Base-by-base conservation (phyloP, 805 yeast genomes). In the Lipomyces anomalus region DNA sequence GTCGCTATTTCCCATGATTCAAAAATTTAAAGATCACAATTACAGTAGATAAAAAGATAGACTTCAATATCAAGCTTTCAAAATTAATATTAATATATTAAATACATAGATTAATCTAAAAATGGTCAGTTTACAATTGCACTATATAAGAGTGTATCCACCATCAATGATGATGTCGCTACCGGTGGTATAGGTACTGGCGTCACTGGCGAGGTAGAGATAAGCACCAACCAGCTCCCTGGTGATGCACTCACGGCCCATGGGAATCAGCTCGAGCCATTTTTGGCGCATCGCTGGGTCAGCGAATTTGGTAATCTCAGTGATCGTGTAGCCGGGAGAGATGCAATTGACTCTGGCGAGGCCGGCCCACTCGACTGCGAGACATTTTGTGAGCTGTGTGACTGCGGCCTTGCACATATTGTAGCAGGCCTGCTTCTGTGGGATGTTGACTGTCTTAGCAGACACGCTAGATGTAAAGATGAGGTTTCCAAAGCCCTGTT, bases 401-500 rank as follows among this genome's bases (percentile, higher is more conserved):
- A 74, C 78, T 45, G 75, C 78, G 18, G 78, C 78, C 64, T 73
- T 73, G 47, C 76, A 69, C 74, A 72, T 70, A 66, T 73, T 73
- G 67, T 73, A 74, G 66, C 72, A 71, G 54, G 68, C 62, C 59
- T 73, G 78, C 7, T 74, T 75, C 58, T 73, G 78, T 24, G 78
- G 78, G 59, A 71, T 73, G 60, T 73, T 73, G 53, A 73, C 78
- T 49, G 73, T 72, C 43, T 73, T 67, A 20, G 75, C 77, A 13
- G 75, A 70, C 75, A 73, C 72, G 45, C 76, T 72, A 20, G 76
- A 77, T 47, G 73, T 66, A 57, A 73, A 66, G 46, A 73, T 71
- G 52, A 73, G 28, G 28, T 40, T 28, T 23, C 56, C 55, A 9
- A 11, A 13, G 3, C 44, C 48, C 30, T 48, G 53, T 0, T 22